Conservation (phyloP, 176 grass and related monocot species). For the Oryza punctata region DNA sequence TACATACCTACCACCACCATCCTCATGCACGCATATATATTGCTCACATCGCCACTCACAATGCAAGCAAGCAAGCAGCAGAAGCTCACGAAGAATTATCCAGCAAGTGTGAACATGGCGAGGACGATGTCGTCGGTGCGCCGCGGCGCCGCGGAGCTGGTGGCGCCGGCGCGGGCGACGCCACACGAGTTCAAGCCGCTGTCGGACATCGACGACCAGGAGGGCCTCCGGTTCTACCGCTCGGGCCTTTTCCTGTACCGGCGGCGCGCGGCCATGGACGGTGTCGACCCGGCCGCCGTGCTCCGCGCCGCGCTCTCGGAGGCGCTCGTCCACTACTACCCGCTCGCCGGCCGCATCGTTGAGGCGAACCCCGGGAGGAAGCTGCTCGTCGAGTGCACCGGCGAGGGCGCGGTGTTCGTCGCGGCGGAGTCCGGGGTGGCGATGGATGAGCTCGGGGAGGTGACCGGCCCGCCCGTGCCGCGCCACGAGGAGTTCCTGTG, state of each 20-base stretch:
- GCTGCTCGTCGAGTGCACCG: conserved; percentile 45
- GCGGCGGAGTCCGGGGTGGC: conserved; percentile 20
- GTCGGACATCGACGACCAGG: conserved; percentile 55
- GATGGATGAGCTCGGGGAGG: conserved; percentile 14
- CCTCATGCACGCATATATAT: too few species aligned
- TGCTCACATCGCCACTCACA: neutral
- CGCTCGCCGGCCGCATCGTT: neutral
- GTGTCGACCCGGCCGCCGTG: neutral
- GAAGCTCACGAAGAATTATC: neutral
- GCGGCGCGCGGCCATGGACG: neutral
- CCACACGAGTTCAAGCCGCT: conserved; percentile 41
- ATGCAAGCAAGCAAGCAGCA: neutral
- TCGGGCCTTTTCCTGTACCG: neutral
- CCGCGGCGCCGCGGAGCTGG: conserved; percentile 8
- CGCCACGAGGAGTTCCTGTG: conserved; percentile 29
- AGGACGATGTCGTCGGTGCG: neutral
- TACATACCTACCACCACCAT: too few species aligned
- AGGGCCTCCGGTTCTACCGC: neutral
- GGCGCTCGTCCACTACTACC: neutral
- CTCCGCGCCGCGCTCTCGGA: neutral
- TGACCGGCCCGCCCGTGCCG: conserved; percentile 33
- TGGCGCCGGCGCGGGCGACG: conserved; percentile 33
- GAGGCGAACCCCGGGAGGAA: conserved; percentile 19
- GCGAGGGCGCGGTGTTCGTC: conserved; percentile 49
- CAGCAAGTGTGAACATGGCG: neutral